Evolutionary conservation across 1,139 yeast genomes (phyloP), one percentile per base, ranked within the genome.

Genomic region (Yamadazyma membranifaciens): DNA sequence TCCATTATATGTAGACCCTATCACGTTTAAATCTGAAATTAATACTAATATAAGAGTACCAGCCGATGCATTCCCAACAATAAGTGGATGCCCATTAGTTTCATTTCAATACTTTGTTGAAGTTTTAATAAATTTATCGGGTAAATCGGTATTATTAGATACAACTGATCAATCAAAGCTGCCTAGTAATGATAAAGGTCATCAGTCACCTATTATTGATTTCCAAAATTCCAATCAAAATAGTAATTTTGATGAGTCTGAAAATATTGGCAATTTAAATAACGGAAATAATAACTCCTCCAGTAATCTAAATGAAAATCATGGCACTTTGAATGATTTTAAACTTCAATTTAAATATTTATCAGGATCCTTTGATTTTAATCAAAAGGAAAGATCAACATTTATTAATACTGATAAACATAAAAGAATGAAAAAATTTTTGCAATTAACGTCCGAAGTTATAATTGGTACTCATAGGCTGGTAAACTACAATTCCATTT

Each of bases 101-200:
- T 77, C 89, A 2, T 89, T 89, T 60, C 94, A 87, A 54, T 89
- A 89, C 57, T 87, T 85, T 55, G 69, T 89, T 13, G 97, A 89
- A 57, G 92, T 85, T 1, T 73, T 88, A 42, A 79, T 86, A 17
- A 89, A 88, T 54, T 63, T 89, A 33, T 67, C 75, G 2, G 78
- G 78, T 2, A 71, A 69, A 48, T 52, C 72, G 2, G 54, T 69
- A 3, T 45, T 54, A 9, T 43, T 66, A 6, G 73, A 66, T 33
- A 71, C 73, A 35, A 69, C 63, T 34, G 51, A 60, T 9, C 46
- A 50, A 17, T 24, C 51, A 41, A 43, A 36, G 16, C 39, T 43
- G 30, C 31, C 39, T n/a, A 17, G 43, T 1, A 39, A 41, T 33
- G 49, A 48, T 39, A 38, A 27, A 38, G 38, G 45, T 38, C 39